Percentiles rank a stretch among this genome's conserved stretches.
Conservation (phyloP, 2,329 filamentous ascomycete species). For the Aspergillus sp. region DNA sequence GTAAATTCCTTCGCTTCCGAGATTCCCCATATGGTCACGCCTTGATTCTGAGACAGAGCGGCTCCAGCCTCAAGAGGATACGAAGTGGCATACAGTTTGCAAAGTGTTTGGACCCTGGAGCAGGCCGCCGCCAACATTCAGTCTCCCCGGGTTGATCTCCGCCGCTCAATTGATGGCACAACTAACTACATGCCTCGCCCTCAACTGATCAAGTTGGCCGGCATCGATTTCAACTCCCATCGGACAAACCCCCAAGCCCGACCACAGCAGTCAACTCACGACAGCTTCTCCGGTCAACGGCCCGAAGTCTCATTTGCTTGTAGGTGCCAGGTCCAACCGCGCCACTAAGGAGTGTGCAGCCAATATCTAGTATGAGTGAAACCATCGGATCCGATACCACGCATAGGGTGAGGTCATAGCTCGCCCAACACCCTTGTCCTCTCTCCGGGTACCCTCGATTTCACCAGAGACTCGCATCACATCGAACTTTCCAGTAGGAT, state of each 20-base stretch:
- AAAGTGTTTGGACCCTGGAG: neutral
- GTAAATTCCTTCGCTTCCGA: constrained; percentile 4
- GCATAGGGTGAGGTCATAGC: neutral
- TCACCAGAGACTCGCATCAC: neutral
- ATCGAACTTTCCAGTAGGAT: too few species aligned
- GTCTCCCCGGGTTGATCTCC: neutral
- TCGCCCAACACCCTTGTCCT: neutral
- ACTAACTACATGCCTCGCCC: neutral
- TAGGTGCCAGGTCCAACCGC: neutral
- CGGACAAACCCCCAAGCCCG: neutral
- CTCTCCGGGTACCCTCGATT: too few species aligned
- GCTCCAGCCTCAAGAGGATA: neutral
- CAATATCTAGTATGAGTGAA: neutral
- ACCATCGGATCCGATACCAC: neutral
- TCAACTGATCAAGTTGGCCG: neutral
- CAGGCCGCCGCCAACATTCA: neutral
- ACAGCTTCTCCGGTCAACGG: neutral
- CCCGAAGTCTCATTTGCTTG: neutral
- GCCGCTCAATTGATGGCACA: neutral
- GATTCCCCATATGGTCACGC: neutral
- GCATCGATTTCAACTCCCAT: neutral
- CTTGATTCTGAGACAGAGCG: neutral
- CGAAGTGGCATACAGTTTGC: neutral
- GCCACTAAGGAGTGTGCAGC: neutral
- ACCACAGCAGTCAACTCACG: neutral